Percentiles rank a stretch among this genome's conserved stretches.
Conservation (phyloP, 2,329 filamentous ascomycete genomes). For the Alternaria hordeiaustralica region DNA sequence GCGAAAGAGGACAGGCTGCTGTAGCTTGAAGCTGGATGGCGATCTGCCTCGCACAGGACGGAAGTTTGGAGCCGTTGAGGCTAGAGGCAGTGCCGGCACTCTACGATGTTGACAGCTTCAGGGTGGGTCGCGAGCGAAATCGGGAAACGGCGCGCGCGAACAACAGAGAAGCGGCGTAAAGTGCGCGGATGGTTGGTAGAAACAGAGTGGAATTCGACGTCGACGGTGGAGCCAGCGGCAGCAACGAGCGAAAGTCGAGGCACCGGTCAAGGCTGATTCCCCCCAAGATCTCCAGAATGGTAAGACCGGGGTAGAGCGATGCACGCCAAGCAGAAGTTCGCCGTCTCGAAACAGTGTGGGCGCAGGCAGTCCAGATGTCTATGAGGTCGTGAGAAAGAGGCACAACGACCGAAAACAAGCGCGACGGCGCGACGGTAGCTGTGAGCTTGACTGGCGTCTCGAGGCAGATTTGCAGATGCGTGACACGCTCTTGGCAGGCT, state of each 20-base stretch:
- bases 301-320: constrained; percentile 32
- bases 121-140: constrained; percentile 29
- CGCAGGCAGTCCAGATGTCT: constrained; percentile 24
- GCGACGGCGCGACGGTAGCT: constrained; percentile 36
- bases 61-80: constrained; percentile 34
- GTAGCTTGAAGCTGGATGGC: constrained; percentile 33
- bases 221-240: constrained; percentile 36
- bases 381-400: constrained; percentile 17
- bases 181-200: constrained; percentile 29
- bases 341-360: constrained; percentile 24
- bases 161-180: constrained; percentile 24
- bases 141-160: constrained; percentile 32
- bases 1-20: constrained; percentile 34
- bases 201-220: constrained; percentile 30
- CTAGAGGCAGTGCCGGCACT: constrained; percentile 43
- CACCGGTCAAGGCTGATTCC: constrained; percentile 49
- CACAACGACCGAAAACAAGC: constrained; percentile 35
- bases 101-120: constrained; percentile 33
- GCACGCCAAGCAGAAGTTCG: constrained; percentile 36
- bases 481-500: constrained; percentile 38
- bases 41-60: constrained; percentile 43
- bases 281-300: constrained; percentile 29
- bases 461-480: constrained; percentile 46
- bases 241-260: constrained; percentile 34
- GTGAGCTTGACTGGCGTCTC: constrained; percentile 40